phyloP scores from a whole-genome alignment of 2,329 filamentous ascomycete species.

The Madurella fahalii region DNA sequence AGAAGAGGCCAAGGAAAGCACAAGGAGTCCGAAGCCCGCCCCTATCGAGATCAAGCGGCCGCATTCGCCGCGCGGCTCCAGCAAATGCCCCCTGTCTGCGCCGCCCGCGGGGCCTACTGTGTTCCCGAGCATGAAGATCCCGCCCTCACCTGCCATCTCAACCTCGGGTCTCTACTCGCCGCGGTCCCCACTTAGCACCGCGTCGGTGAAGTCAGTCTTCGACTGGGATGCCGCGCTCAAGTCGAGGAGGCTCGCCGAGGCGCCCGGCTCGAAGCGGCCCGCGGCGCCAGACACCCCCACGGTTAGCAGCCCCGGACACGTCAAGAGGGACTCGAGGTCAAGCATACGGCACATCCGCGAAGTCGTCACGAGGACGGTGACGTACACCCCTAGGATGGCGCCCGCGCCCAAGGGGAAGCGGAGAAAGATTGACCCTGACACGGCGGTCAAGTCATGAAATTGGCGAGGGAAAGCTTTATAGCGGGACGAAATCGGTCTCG shows the following conservation, averaged over 20 bases:
- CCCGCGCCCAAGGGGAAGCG: conserved; percentile 90
- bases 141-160: conserved; percentile 68
- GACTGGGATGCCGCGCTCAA: conserved; percentile 75
- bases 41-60: conserved; percentile 25
- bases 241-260: conserved; percentile 57
- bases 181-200: conserved; percentile 71
- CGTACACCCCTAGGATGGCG: conserved; percentile 81
- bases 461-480: neutral
- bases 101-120: conserved; percentile 56
- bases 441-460: conserved; percentile 26
- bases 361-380: conserved; percentile 91
- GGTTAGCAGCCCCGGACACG: conserved; percentile 14
- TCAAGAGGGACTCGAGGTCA: conserved; percentile 52
- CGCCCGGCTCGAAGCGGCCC: conserved; percentile 36
- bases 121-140: conserved; percentile 68
- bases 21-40: conserved; percentile 21
- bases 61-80: conserved; percentile 23
- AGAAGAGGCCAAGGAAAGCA: conserved; percentile 31
- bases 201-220: conserved; percentile 63
- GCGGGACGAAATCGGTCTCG: neutral
- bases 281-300: conserved; percentile 23
- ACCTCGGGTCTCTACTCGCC: conserved; percentile 58
- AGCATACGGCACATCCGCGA: conserved; percentile 72
- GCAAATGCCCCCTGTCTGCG: conserved; percentile 54
- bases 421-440: conserved; percentile 58